A percentile compares a stretch with the other conserved stretches of the same genome.
Evolutionary conservation across 2,329 filamentous ascomycete genomes (phyloP).

Genomic region (Trichoderma cornu-damae): DNA sequence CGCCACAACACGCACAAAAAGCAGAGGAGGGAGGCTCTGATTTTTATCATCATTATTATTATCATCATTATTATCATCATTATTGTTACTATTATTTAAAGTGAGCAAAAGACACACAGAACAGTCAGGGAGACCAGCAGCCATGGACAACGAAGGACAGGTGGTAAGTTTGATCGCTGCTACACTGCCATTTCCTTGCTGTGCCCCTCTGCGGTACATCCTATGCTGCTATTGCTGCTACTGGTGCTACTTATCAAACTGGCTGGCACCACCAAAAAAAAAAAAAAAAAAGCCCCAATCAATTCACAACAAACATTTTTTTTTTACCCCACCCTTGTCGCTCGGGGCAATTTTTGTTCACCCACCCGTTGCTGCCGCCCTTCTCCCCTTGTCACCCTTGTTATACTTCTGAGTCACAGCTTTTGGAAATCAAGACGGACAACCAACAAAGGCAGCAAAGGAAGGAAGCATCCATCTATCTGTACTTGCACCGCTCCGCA

Average conservation of each 20-base stretch:
- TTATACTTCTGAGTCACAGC: constrained; percentile 14
- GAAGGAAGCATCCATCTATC: no score
- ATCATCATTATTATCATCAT: no score
- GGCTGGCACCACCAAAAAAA: no score
- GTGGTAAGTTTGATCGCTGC: constrained; percentile 15
- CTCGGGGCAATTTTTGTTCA: constrained; percentile 8
- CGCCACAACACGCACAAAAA: neutral
- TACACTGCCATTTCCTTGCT: neutral
- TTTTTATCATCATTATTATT: no score
- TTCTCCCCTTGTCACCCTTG: constrained; percentile 10
- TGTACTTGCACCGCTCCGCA: constrained; percentile 9
- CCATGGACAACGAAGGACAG: constrained; percentile 23
- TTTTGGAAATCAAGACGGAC: constrained; percentile 4
- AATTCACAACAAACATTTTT: no score
- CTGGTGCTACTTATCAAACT: no score
- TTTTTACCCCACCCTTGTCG: constrained; percentile 15
- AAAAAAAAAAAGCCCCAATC: constrained; percentile 14
- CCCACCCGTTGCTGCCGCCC: constrained; percentile 8
- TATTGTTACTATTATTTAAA: no score
- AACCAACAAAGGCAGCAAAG: constrained; percentile 10
- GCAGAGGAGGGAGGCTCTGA: neutral
- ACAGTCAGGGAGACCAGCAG: constrained; percentile 5
- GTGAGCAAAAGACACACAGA: neutral
- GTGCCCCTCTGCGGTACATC: constrained; percentile 19
- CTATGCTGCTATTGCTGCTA: no score